phyloP scores from a whole-genome alignment of 129 eudicot species.

The Dittrichia graveolens region DNA sequence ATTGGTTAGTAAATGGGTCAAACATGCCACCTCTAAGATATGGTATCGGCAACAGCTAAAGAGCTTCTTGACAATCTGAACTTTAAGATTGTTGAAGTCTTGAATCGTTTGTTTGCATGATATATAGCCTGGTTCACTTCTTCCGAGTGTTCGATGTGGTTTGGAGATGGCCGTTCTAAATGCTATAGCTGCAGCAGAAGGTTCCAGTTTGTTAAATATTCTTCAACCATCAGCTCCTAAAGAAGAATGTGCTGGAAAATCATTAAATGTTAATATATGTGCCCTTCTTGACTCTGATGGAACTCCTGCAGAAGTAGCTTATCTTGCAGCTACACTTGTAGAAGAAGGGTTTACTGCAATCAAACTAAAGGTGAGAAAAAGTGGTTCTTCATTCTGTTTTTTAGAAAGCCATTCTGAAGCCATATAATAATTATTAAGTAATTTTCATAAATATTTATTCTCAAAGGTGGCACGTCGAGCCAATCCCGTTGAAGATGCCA shows the following conservation, averaged over 20 bases:
- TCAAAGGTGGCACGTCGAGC: conserved; percentile 79
- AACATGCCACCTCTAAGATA: no score
- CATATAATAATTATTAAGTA: background rate
- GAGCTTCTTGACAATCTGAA: no score
- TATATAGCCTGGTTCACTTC: conserved; percentile 71
- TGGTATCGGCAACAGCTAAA: no score
- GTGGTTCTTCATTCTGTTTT: conserved; percentile 3
- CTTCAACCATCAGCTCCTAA: conserved; percentile 40
- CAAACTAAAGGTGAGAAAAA: conserved; percentile 70
- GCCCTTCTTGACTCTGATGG: conserved; percentile 85
- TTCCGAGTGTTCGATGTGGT: conserved; percentile 95
- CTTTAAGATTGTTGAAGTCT: background rate
- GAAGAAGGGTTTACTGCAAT: conserved; percentile 80
- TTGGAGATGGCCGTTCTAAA: conserved; percentile 87
- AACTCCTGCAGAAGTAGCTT: conserved; percentile 74
- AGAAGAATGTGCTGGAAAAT: conserved; percentile 36
- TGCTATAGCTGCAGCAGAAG: conserved; percentile 66
- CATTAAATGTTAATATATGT: conserved; percentile 60
- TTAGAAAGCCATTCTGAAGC: background rate
- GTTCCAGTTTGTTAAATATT: conserved; percentile 60
- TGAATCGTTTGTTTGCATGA: conserved; percentile 25
- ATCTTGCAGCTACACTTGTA: conserved; percentile 63
- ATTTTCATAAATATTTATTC: conserved; percentile 12
- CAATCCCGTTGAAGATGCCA: conserved; percentile 78
- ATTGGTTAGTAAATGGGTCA: no score